Conservation (phyloP, 2,329 filamentous ascomycete genomes). For the Dothistroma septosporum region DNA sequence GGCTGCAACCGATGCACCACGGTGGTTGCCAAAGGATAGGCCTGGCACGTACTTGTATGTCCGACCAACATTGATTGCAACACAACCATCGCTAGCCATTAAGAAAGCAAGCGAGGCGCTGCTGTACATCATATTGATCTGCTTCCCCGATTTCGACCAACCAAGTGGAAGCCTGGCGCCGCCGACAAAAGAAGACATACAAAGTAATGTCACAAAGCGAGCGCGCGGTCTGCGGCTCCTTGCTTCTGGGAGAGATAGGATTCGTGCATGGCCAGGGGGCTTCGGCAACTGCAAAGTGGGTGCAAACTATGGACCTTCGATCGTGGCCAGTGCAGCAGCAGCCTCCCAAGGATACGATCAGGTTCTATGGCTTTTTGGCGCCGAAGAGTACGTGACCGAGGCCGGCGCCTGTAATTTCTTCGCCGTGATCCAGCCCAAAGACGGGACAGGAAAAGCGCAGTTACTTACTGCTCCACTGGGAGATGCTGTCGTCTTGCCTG, state of each 20-base stretch:
- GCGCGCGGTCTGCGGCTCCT: conserved; percentile 59
- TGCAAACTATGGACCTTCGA: conserved; percentile 81
- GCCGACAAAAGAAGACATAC: too few relatives aligned
- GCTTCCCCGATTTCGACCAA: conserved; percentile 36
- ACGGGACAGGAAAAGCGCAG: conserved; percentile 55
- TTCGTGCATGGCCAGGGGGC: conserved; percentile 85
- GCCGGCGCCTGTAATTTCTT: conserved; percentile 93
- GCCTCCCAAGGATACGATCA: conserved; percentile 70
- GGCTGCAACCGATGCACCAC: conserved; percentile 65
- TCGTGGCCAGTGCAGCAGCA: conserved; percentile 72
- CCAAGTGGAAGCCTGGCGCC: conserved; percentile 7
- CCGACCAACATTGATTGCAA: conserved; percentile 68
- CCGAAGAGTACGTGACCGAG: conserved; percentile 72
- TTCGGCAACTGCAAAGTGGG: conserved; percentile 88
- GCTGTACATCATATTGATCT: conserved; percentile 67
- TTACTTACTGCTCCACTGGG: conserved; percentile 77
- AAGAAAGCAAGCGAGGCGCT: conserved; percentile 73
- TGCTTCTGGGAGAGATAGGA: conserved; percentile 71
- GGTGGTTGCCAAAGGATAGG: conserved; percentile 69
- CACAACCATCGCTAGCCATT: conserved; percentile 72
- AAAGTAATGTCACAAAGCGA: conserved; percentile 18
- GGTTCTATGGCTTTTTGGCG: conserved; percentile 73
- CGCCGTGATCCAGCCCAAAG: conserved; percentile 66
- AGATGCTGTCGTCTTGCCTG: conserved; percentile 76
- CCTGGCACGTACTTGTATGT: conserved; percentile 74